Evolutionary conservation across 345 rosid species (phyloP).

Genomic region (Aegle marmelos): DNA sequence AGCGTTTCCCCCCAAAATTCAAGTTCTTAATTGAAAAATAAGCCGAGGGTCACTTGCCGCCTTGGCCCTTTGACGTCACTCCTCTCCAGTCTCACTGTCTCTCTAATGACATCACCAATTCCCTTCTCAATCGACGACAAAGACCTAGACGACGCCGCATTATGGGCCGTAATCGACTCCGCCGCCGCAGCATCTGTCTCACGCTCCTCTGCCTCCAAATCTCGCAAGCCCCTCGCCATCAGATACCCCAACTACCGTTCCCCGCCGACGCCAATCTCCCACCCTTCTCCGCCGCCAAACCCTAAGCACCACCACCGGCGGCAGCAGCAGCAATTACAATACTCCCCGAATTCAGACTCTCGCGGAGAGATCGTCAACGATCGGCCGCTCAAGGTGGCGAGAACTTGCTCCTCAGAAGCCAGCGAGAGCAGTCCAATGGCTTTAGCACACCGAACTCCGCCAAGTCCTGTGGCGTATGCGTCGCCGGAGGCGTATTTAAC

Average conservation of each 20-base stretch:
- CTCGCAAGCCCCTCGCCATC: constrained; percentile 56
- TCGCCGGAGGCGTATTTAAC: constrained; percentile 75
- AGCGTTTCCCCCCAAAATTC: not conserved
- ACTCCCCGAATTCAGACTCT: constrained; percentile 30
- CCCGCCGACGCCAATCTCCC: constrained; percentile 50
- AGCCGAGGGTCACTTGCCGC: not conserved
- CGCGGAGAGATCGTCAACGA: constrained; percentile 18
- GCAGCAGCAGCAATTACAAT: constrained; percentile 3
- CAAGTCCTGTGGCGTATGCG: constrained; percentile 20
- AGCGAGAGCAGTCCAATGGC: constrained; percentile 56
- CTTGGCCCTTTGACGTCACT: not conserved
- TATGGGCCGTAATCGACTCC: constrained; percentile 94
- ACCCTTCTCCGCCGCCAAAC: constrained; percentile 37
- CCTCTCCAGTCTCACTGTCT: not conserved
- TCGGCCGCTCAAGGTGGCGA: constrained; percentile 56
- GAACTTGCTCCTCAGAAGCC: constrained; percentile 43
- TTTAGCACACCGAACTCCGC: constrained; percentile 43
- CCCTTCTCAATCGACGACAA: constrained; percentile 62
- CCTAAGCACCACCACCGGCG: constrained; percentile 16
- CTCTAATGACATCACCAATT: constrained; percentile 15
- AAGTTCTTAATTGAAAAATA: not conserved
- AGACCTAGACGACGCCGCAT: constrained; percentile 87
- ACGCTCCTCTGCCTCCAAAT: constrained; percentile 42
- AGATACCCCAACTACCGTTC: constrained; percentile 53
- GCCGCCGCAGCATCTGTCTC: constrained; percentile 80